Evolutionary conservation across 2,329 filamentous ascomycete genomes (phyloP).

Genomic region (Stromatinia cepivora): DNA sequence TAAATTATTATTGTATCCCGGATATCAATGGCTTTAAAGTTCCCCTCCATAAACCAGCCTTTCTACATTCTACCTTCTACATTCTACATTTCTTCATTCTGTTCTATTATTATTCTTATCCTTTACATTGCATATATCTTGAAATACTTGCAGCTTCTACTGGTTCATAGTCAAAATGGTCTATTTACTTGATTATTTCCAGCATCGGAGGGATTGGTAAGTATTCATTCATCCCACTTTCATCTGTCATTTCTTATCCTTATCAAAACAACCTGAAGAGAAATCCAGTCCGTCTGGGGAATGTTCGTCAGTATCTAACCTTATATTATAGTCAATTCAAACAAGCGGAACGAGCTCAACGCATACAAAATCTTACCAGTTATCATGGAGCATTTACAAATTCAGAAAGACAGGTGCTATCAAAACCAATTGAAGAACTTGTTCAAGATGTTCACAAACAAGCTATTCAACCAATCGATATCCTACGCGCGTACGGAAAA

Average conservation of each 20-base stretch:
- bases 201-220: conserved; percentile 41
- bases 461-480: conserved; percentile 62
- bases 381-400: conserved; percentile 68
- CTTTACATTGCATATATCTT: conserved; percentile 5
- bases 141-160: neutral
- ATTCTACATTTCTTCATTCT: neutral
- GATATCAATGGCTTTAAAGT: conserved; percentile 22
- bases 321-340: conserved; percentile 65
- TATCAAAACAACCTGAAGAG: neutral
- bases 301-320: conserved; percentile 37
- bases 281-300: neutral
- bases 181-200: conserved; percentile 40
- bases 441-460: conserved; percentile 77
- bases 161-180: conserved; percentile 35
- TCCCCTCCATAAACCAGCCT: neutral
- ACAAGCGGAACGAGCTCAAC: conserved; percentile 69
- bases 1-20: no score
- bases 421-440: conserved; percentile 73
- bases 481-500: conserved; percentile 86
- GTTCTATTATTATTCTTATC: conserved; percentile 13
- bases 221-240: conserved; percentile 14
- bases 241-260: conserved; percentile 11
- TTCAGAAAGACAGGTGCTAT: conserved; percentile 65
- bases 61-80: neutral
- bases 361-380: conserved; percentile 64